A percentile compares a stretch with the other conserved stretches of the same genome.
Evolutionary conservation across 495 filamentous ascomycete genomes (phyloP).

Genomic region (Xylaria palmicola): DNA sequence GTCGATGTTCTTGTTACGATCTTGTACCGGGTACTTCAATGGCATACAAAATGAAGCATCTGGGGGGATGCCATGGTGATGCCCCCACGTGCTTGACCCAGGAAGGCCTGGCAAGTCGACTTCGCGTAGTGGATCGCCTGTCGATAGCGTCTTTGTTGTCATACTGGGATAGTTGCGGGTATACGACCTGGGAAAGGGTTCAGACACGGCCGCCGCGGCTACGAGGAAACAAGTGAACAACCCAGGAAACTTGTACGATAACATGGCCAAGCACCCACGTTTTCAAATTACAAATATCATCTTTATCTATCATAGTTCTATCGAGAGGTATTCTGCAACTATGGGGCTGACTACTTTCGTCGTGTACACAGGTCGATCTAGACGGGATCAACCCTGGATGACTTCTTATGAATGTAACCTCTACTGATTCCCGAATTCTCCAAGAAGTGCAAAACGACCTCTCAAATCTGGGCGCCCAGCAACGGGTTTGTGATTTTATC

Average conservation of each 20-base stretch:
- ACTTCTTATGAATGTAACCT: conserved; percentile 47
- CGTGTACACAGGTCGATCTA: not conserved
- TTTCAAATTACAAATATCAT: conserved; percentile 4
- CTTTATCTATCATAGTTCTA: not conserved
- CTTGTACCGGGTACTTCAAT: conserved; percentile 7
- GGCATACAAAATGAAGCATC: not conserved
- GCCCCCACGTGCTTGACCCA: conserved; percentile 4
- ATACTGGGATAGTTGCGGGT: not conserved
- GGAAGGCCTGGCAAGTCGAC: not conserved
- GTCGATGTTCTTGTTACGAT: not conserved
- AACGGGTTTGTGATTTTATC: conserved; percentile 41
- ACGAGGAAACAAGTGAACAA: not conserved
- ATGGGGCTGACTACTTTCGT: not conserved
- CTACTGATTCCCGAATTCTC: conserved; percentile 51
- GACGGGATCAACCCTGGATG: conserved; percentile 20
- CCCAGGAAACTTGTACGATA: not conserved
- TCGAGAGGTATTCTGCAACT: not conserved
- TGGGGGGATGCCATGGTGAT: not conserved
- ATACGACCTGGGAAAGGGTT: not conserved
- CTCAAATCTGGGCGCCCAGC: conserved; percentile 51
- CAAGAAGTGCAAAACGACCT: conserved; percentile 44
- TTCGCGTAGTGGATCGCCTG: not conserved
- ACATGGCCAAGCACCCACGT: not conserved
- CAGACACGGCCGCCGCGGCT: not conserved
- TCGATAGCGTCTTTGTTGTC: not conserved